Conservation (phyloP, 208 protist species). For the Wallacemonas sp. region DNA sequence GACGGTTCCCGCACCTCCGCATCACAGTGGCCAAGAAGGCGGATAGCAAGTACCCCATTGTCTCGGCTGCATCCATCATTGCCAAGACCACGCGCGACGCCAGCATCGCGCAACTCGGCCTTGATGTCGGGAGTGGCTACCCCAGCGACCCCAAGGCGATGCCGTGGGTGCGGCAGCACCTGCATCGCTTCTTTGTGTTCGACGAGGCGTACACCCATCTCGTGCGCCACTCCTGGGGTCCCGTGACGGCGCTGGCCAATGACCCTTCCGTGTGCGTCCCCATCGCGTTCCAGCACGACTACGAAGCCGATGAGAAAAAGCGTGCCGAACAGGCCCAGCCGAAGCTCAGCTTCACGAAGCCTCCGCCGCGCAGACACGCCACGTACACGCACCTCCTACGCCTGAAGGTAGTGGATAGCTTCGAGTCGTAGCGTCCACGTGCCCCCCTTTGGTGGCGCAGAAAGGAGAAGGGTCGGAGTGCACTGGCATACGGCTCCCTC, state of each 20-base stretch:
- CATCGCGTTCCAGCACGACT: slow-evolving; percentile 67
- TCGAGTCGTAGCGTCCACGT: background rate
- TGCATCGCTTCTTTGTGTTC: slow-evolving; percentile 83
- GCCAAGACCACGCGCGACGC: slow-evolving; percentile 90
- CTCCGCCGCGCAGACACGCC: slow-evolving; percentile 51
- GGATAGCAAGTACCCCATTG: slow-evolving; percentile 91
- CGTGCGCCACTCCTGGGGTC: slow-evolving; percentile 82
- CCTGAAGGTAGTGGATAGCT: slow-evolving; percentile 19
- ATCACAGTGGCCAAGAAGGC: slow-evolving; percentile 90
- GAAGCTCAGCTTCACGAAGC: slow-evolving; percentile 62
- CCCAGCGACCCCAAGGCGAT: slow-evolving; percentile 77
- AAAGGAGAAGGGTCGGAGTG: no score
- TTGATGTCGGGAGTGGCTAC: slow-evolving; percentile 81
- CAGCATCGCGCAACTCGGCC: slow-evolving; percentile 40
- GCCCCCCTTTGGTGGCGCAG: background rate
- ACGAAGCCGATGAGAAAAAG: slow-evolving; percentile 38
- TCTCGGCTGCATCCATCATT: slow-evolving; percentile 92
- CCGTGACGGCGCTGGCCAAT: slow-evolving; percentile 59
- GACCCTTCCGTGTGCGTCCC: slow-evolving; percentile 54
- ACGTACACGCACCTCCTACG: slow-evolving; percentile 65
- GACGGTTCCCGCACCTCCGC: slow-evolving; percentile 86
- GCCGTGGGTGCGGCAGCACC: slow-evolving; percentile 63
- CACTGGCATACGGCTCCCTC: no score
- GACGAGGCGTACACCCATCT: slow-evolving; percentile 39
- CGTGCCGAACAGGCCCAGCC: slow-evolving; percentile 36